Conservation (phyloP, 192 early-diverging fungal species). For the Lobosporangium transversale region DNA sequence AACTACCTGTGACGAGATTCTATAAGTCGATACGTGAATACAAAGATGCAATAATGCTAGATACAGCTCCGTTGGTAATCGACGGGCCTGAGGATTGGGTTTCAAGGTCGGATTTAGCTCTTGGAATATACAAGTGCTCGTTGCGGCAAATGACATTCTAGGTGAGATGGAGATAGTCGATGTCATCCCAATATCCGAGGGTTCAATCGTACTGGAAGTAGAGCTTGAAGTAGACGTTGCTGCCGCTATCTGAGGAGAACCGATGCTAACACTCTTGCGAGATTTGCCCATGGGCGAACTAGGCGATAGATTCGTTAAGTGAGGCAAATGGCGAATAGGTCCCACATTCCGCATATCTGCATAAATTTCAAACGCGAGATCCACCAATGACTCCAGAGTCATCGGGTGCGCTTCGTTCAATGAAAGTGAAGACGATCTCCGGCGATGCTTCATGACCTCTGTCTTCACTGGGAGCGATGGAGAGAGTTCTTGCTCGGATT, state of each 20-base stretch:
- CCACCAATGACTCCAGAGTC: conserved; percentile 41
- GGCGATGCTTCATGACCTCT: conserved; percentile 18
- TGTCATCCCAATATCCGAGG: neutral
- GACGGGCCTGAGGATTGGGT: conserved; percentile 24
- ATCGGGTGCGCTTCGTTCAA: conserved; percentile 43
- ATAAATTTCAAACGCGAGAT: conserved; percentile 47
- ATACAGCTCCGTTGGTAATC: conserved; percentile 25
- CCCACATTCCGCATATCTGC: conserved; percentile 41
- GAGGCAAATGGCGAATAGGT: conserved; percentile 37
- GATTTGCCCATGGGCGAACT: conserved; percentile 14
- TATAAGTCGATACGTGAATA: conserved; percentile 23
- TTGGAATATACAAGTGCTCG: conserved; percentile 20
- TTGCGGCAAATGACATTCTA: conserved; percentile 16
- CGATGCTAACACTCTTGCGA: neutral
- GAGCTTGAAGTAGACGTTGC: conserved; percentile 1
- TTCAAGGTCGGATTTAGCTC: conserved; percentile 36
- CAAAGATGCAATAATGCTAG: conserved; percentile 33
- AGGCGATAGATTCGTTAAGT: conserved; percentile 19
- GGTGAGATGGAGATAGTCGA: conserved; percentile 23
- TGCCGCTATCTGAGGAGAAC: neutral
- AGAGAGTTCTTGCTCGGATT: conserved; percentile 16
- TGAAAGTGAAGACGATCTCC: conserved; percentile 39
- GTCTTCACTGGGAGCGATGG: neutral
- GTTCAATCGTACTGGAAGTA: neutral
- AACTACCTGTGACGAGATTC: conserved; percentile 32